These are phyloP conservation scores for Rhododendron williamsianum DNA, from an alignment of 148 eudicot species.

Conservation along the genomic window DNA sequence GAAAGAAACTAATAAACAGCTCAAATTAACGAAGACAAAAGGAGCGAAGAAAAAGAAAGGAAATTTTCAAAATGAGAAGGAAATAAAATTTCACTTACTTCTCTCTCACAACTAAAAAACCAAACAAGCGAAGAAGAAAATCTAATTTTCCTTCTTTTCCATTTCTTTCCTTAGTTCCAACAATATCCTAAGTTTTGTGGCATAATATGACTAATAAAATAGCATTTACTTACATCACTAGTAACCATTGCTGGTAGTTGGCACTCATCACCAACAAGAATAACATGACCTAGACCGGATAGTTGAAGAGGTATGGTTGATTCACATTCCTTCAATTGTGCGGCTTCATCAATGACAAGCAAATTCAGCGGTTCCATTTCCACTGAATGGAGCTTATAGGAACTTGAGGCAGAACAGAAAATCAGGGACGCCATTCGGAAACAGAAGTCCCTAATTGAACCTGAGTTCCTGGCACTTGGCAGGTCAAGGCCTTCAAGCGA, in stretches of 20 bases:
- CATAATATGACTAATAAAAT: background rate
- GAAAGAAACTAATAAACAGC: background rate
- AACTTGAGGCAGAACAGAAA: conserved; percentile 59
- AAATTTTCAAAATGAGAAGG: background rate
- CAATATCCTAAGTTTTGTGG: background rate
- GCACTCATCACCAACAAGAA: conserved; percentile 71
- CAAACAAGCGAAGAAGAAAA: background rate
- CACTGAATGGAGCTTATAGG: conserved; percentile 41
- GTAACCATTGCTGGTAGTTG: conserved; percentile 68
- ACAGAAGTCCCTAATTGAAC: conserved; percentile 37
- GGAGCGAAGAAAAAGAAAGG: background rate
- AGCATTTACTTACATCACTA: conserved; percentile 42
- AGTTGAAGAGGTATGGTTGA: conserved; percentile 64
- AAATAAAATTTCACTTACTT: background rate
- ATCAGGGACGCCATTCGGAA: conserved; percentile 51
- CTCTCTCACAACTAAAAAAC: background rate
- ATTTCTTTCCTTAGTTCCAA: background rate
- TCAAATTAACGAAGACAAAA: background rate
- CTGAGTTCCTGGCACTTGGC: conserved; percentile 21
- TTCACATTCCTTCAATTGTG: conserved; percentile 75
- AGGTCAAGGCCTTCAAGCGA: conserved; percentile 36
- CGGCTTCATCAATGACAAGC: conserved; percentile 76
- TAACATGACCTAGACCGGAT: conserved; percentile 48
- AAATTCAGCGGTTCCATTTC: conserved; percentile 36
- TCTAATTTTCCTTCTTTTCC: background rate